These are phyloP conservation scores for Pichia terricola DNA, from an alignment of 1,139 yeast species.

Conservation along the genomic window DNA sequence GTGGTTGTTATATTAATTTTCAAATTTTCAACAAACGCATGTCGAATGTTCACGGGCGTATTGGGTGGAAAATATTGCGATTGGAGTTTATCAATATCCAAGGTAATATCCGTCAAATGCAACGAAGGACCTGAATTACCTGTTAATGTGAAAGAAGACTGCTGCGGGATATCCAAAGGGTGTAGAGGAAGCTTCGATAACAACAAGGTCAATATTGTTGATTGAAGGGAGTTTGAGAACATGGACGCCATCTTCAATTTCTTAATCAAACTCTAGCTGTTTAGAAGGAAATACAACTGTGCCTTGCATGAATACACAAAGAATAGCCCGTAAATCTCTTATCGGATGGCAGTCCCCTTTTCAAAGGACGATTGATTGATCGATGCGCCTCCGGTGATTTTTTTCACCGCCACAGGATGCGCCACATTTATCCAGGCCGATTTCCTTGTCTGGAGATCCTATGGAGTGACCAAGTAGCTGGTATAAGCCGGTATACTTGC, in stretches of 20 bases:
- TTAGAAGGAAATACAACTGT: neutral
- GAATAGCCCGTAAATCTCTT: no score
- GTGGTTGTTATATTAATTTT: slow-evolving; percentile 7
- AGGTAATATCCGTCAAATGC: slow-evolving; percentile 9
- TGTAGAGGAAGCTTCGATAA: slow-evolving; percentile 12
- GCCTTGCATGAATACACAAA: neutral
- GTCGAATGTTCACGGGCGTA: slow-evolving; percentile 9
- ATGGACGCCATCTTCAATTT: slow-evolving; percentile 8
- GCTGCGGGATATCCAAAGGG: slow-evolving; percentile 10
- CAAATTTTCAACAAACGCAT: slow-evolving; percentile 9
- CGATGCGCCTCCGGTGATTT: no score
- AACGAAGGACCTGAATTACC: slow-evolving; percentile 10
- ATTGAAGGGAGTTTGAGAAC: slow-evolving; percentile 11
- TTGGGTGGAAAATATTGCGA: slow-evolving; percentile 10
- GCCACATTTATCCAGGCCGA: no score
- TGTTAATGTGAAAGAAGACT: slow-evolving; percentile 7
- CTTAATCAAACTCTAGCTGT: neutral
- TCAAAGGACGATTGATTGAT: no score
- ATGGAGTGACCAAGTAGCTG: no score
- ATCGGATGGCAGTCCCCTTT: no score
- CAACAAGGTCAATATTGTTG: slow-evolving; percentile 9
- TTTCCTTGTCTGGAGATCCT: no score
- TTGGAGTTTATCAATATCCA: slow-evolving; percentile 13
- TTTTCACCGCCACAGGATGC: no score
- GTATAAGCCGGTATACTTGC: no score